Percentiles rank a stretch among this genome's conserved stretches.
phyloP scores from a whole-genome alignment of 495 filamentous ascomycete species.

The Aspergillus ostianus region DNA sequence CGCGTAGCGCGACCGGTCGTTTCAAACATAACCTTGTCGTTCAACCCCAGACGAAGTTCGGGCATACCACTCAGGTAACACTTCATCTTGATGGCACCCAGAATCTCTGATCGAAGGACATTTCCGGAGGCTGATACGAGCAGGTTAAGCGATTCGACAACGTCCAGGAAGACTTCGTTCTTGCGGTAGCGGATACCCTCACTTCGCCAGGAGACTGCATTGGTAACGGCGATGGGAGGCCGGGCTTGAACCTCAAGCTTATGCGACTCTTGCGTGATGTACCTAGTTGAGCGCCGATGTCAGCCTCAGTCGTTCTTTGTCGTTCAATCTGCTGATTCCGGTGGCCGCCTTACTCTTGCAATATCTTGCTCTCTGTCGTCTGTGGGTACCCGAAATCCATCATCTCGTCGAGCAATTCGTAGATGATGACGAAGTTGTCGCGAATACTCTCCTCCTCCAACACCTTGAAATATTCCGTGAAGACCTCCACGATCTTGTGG shows the following conservation, averaged over 20 bases:
- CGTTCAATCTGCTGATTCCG: not conserved
- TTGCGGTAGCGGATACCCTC: constrained; percentile 99
- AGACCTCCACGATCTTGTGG: constrained; percentile 97
- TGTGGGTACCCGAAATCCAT: constrained; percentile 99
- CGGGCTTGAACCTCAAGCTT: constrained; percentile 97
- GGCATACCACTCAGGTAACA: constrained; percentile 99
- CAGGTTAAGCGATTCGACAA: constrained; percentile 95
- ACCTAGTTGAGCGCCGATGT: constrained; percentile 45
- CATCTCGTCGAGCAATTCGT: constrained; percentile 99
- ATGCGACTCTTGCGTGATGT: constrained; percentile 99
- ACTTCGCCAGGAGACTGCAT: constrained; percentile 95
- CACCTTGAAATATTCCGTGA: constrained; percentile 99
- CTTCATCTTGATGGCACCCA: constrained; percentile 99
- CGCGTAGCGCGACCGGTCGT: constrained; percentile 91
- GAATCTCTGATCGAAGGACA: constrained; percentile 93
- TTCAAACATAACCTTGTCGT: constrained; percentile 99
- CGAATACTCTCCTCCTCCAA: constrained; percentile 98
- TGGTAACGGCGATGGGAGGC: constrained; percentile 99
- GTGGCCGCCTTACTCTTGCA: constrained; percentile 70
- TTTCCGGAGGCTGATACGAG: constrained; percentile 93
- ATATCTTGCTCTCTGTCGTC: constrained; percentile 97
- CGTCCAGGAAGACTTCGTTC: constrained; percentile 98
- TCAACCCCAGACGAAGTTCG: constrained; percentile 88
- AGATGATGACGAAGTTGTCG: constrained; percentile 99
- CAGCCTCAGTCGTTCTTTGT: not conserved